Percentiles rank a stretch among this genome's conserved stretches.
These are phyloP conservation scores for Sclerotinia nivalis DNA, from an alignment of 2,329 filamentous ascomycete species.

Conservation along the genomic window DNA sequence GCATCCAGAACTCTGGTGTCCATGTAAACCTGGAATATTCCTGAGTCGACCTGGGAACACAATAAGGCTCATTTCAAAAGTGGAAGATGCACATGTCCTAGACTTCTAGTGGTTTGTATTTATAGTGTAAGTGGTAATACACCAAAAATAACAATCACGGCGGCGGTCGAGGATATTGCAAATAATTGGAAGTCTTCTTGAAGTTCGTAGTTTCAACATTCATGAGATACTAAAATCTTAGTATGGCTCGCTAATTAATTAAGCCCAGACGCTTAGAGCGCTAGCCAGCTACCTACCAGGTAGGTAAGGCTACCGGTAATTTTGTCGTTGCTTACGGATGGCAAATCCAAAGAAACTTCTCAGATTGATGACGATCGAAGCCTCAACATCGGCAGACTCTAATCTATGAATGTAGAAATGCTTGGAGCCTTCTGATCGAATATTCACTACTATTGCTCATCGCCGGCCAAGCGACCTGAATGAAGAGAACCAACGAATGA, in stretches of 20 bases:
- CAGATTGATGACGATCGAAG: neutral
- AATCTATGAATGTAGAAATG: neutral
- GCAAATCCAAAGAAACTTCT: neutral
- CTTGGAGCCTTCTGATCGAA: neutral
- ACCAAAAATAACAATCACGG: neutral
- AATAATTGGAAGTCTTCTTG: neutral
- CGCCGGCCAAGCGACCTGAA: neutral
- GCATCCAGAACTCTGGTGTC: neutral
- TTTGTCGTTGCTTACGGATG: neutral
- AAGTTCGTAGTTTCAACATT: neutral
- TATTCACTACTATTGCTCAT: neutral
- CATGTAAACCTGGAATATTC: neutral
- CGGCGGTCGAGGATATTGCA: neutral
- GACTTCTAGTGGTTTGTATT: neutral
- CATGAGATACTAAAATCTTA: slow-evolving; percentile 16
- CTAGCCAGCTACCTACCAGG: neutral
- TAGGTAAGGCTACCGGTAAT: neutral
- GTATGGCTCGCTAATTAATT: slow-evolving; percentile 15
- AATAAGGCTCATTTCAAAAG: neutral
- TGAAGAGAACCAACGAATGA: neutral
- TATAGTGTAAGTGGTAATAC: neutral
- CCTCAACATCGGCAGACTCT: neutral
- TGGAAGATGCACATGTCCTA: neutral
- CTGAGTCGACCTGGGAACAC: neutral
- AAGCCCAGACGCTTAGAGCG: neutral